A percentile compares a stretch with the other conserved stretches of the same genome.
phyloP scores from a whole-genome alignment of 805 yeast genomes.

The Metschnikowia corniflorae region DNA sequence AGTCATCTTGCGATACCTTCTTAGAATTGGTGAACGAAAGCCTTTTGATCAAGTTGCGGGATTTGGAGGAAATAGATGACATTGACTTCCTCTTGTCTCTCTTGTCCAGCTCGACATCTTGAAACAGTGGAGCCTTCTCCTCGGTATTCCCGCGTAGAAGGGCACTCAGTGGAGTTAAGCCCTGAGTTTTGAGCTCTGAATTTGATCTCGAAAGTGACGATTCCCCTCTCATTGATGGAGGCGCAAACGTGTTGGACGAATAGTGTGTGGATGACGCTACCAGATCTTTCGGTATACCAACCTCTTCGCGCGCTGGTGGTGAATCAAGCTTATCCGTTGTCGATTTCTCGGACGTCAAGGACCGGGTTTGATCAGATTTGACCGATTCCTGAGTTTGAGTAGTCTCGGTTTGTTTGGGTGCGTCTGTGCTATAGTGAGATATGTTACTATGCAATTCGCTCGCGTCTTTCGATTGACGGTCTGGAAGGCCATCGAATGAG shows the following conservation, averaged over 20 bases:
- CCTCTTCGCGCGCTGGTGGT: too few relatives aligned
- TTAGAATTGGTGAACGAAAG: constrained; percentile 24
- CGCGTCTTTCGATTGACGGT: background rate
- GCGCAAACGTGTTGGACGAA: background rate
- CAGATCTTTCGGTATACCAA: too few relatives aligned
- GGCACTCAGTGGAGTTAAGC: constrained; percentile 13
- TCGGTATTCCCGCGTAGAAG: constrained; percentile 10
- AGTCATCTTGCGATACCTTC: constrained; percentile 1
- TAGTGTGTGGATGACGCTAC: too few relatives aligned
- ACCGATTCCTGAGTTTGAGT: too few relatives aligned
- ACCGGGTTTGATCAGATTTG: too few relatives aligned
- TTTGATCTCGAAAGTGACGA: constrained; percentile 15
- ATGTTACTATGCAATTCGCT: background rate
- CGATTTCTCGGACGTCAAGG: too few relatives aligned
- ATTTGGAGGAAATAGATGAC: constrained; percentile 26
- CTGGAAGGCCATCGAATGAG: too few relatives aligned
- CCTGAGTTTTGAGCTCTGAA: constrained; percentile 16
- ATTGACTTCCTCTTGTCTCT: constrained; percentile 21
- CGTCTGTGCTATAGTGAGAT: background rate
- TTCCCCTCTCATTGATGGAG: background rate
- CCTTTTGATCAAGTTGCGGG: constrained; percentile 32
- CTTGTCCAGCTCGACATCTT: constrained; percentile 8
- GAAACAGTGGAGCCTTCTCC: constrained; percentile 1
- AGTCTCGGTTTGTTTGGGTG: background rate
- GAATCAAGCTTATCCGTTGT: too few relatives aligned